These are phyloP conservation scores for Penicillium psychrosexuale DNA, from an alignment of 2,329 filamentous ascomycete species.

Conservation along the genomic window DNA sequence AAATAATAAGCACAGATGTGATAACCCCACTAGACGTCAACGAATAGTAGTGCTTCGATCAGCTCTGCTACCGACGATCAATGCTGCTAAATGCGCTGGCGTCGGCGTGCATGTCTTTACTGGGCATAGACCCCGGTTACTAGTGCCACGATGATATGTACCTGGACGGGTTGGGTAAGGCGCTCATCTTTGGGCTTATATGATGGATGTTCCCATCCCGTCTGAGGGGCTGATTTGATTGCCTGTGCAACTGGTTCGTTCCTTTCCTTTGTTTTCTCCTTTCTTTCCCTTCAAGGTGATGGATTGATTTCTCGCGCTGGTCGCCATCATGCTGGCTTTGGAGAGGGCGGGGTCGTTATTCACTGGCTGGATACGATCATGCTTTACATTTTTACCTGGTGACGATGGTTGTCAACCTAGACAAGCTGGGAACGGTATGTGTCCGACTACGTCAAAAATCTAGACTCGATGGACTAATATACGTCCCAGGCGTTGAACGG, in stretches of 20 bases:
- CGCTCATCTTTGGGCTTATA: slow-evolving; percentile 5
- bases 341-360: slow-evolving; percentile 41
- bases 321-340: slow-evolving; percentile 36
- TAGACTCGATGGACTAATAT: slow-evolving; percentile 13
- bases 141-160: slow-evolving; percentile 5
- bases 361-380: slow-evolving; percentile 41
- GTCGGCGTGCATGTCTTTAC: slow-evolving; percentile 15
- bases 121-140: slow-evolving; percentile 11
- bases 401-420: slow-evolving; percentile 25
- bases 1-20: slow-evolving; percentile 23
- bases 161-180: slow-evolving; percentile 13
- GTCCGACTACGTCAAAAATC: not conserved
- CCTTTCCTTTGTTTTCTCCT: slow-evolving; percentile 6
- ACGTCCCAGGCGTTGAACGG: slow-evolving; percentile 38
- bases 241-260: slow-evolving; percentile 3
- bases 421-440: slow-evolving; percentile 8
- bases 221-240: slow-evolving; percentile 5
- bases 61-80: slow-evolving; percentile 15
- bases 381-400: slow-evolving; percentile 34
- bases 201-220: slow-evolving; percentile 11
- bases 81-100: slow-evolving; percentile 8
- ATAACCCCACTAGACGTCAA: slow-evolving; percentile 21
- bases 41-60: slow-evolving; percentile 19
- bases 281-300: slow-evolving; percentile 25
- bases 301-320: slow-evolving; percentile 31